Base-by-base conservation (phyloP, 2,329 filamentous ascomycete genomes). In the Ascomycota sp. region DNA sequence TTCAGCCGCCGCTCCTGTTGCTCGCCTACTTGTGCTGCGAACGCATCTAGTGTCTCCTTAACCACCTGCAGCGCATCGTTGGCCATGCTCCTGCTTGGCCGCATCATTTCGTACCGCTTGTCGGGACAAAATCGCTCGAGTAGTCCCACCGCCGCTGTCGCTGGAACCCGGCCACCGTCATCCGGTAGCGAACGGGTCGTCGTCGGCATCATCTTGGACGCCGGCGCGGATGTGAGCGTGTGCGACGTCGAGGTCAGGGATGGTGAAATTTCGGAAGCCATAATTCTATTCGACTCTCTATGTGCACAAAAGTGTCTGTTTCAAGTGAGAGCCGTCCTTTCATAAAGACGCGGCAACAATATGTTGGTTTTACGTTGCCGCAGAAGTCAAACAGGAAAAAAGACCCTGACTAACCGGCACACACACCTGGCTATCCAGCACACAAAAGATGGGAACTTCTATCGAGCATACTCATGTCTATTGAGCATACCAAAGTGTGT, bases 11-110 rank as follows among this genome's bases (percentile, higher is more conserved):
- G 57, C 35, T 69, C 61, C 49, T 93, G 83, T 40, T 75, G 65
- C 36, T 81, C 69, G 40, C 73, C 73, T 21, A 93, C 62, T 32
- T 72, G 72, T 1, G 64, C 61, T 2, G 85, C 83, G 37, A 93
- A 70, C 4, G 69, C 67, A 44, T 93, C 82, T 7, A 94, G 60
- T 4, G 75, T 79, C 25, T 69, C 60, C 53, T 92, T 93, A n/a
- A 79, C 74, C 30, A 82, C 67, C 33, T 70, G 65, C 15, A 89
- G 58, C 12, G 80, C 74, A 3, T 75, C 70, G 21, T 66, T 63
- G 27, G 81, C 69, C 21, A 92, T 60, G 15, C 67, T 54, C 7
- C 64, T 43, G 3, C 69, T 60, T 4, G 86, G 83, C 38, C 76
- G 73, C n/a, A 94, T 60, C 46, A 93, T 92, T 19, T 55, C 50